Evolutionary conservation across 176 grass and related monocot genomes (phyloP), one percentile per base, ranked within the genome.

Genomic region (Cenchrus purpureus): DNA sequence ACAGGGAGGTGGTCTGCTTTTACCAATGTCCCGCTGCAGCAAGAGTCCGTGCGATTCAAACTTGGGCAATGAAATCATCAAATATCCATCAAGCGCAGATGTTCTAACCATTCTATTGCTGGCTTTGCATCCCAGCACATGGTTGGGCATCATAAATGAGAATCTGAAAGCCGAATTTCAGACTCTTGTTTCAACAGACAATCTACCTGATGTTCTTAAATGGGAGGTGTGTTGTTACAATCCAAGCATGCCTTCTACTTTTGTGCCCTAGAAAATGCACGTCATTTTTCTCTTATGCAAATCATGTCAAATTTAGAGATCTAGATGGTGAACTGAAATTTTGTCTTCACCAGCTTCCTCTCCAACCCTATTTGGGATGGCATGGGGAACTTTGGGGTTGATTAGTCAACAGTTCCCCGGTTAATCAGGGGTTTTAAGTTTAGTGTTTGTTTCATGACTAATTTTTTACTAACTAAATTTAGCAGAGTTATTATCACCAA

Each of bases 51-150:
- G 66, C 76, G 48, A 54, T 90, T 93, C 82, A 81, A 70, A 43
- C 53, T 40, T 58, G 6, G 58, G 17, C 15, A 78, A 67, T 22
- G 68, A 77, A 70, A 72, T 58, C 58, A 22, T 84, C 52, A 90
- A 92, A 81, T 92, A 85, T 69, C 91, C 92, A 61, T 80, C 85
- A 59, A 90, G 45, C 17, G 32, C 20, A 83, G 93, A 92, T 92
- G 65, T 87, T 80, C 28, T 95, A 73, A 92, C 85, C 49, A 87
- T 98, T 88, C 82, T 98, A 56, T 52, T 98, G 22, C 84, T 98
- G 68, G 85, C 91, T 85, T 89, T 98, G 72, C 91, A 90, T 48
- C 87, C 91, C 11, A 46, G 11, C 53, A 90, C 85, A 54, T 98
- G 93, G 87, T 65, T 75, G 29, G 34, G 76, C 85, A 88, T 91